Evolutionary conservation across 1,284 basidiomycete genomes (phyloP).

Genomic region (Papiliotrema laurentii): DNA sequence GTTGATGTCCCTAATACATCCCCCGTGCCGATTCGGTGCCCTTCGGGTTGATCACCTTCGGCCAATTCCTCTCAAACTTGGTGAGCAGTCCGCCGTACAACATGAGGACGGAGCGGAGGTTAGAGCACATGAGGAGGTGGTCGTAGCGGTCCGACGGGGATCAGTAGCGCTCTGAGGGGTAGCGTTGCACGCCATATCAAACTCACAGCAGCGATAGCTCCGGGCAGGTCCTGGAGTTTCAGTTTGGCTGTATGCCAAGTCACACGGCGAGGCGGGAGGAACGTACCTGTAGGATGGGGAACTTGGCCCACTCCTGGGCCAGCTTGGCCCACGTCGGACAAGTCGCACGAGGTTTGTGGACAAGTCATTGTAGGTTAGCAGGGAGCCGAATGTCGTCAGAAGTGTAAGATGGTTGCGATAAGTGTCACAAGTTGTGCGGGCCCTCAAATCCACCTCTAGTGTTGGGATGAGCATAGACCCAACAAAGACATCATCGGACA

Average conservation of each 20-base stretch:
- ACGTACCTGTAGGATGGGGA: conserved; percentile 26
- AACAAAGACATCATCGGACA: too few relatives aligned
- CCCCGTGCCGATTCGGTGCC: conserved; percentile 16
- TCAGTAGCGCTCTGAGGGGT: not conserved
- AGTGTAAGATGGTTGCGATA: too few relatives aligned
- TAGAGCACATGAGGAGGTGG: conserved; percentile 22
- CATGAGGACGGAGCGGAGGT: conserved; percentile 21
- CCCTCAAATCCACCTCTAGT: too few relatives aligned
- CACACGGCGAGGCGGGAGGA: not conserved
- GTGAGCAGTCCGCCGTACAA: conserved; percentile 23
- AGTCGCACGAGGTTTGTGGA: too few relatives aligned
- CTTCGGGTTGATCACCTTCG: conserved; percentile 36
- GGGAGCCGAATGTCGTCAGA: too few relatives aligned
- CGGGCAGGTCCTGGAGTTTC: conserved; percentile 5
- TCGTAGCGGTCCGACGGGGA: conserved; percentile 25
- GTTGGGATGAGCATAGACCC: too few relatives aligned
- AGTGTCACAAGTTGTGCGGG: too few relatives aligned
- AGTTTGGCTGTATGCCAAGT: not conserved
- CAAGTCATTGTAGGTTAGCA: too few relatives aligned
- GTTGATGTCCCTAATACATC: conserved; percentile 25
- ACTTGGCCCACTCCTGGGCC: conserved; percentile 24
- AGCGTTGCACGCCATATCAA: too few relatives aligned
- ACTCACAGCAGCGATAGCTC: conserved; percentile 17
- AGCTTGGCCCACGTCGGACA: too few relatives aligned
- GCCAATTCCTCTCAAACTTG: conserved; percentile 33